Evolutionary conservation across 768 basidiomycete species (phyloP).

Genomic region (Trametes gibbosa): DNA sequence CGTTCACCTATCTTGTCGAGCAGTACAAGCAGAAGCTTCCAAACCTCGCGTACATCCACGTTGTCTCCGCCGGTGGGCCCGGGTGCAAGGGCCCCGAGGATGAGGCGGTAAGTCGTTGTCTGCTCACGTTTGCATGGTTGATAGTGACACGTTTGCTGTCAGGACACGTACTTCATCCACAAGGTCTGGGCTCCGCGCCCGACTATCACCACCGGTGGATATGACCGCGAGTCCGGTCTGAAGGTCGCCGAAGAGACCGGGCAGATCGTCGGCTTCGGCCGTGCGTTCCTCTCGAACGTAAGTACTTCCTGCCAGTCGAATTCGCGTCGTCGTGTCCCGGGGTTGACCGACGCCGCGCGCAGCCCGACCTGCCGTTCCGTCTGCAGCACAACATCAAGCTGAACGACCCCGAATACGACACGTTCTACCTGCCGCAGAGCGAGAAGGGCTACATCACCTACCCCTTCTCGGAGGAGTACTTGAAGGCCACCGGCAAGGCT

Average conservation of each 20-base stretch:
- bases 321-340: too few species aligned
- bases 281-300: constrained; percentile 30
- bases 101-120: constrained; percentile 1
- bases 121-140: background rate
- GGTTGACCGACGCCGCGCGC: background rate
- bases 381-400: constrained; percentile 36
- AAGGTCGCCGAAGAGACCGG: constrained; percentile 23
- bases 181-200: constrained; percentile 25
- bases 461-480: constrained; percentile 18
- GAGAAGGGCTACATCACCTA: constrained; percentile 29
- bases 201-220: constrained; percentile 26
- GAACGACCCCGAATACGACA: constrained; percentile 33
- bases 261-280: constrained; percentile 28
- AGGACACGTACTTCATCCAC: constrained; percentile 24
- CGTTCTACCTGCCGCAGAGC: constrained; percentile 39
- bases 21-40: constrained; percentile 40
- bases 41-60: constrained; percentile 38
- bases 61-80: constrained; percentile 24
- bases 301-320: background rate
- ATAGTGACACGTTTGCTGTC: background rate
- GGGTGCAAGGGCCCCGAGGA: constrained; percentile 4
- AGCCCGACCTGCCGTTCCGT: constrained; percentile 45
- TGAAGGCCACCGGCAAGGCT: background rate
- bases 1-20: constrained; percentile 49
- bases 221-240: constrained; percentile 20